Conservation (phyloP, 75 land plant genomes). For the Ceratopteris richardii region DNA sequence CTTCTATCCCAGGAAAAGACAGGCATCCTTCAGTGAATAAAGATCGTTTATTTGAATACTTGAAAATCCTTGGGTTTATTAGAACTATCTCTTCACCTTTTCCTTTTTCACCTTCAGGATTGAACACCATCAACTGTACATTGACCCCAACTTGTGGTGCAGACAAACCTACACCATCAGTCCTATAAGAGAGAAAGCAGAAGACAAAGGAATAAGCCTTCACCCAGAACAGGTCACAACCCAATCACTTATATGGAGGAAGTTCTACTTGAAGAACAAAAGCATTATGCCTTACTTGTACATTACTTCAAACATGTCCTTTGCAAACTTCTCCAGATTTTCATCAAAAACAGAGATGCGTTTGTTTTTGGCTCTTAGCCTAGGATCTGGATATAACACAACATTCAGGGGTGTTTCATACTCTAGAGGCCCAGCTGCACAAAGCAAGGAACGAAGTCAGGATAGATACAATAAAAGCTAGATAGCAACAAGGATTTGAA, state of each 20-base stretch:
- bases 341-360: constrained; percentile 68
- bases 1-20: constrained; percentile 77
- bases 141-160: constrained; percentile 98
- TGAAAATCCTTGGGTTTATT: constrained; percentile 68
- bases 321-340: constrained; percentile 60
- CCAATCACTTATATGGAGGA: neutral
- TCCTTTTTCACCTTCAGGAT: constrained; percentile 81
- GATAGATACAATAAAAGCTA: too few species aligned
- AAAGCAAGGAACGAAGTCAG: too few species aligned
- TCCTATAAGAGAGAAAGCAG: constrained; percentile 42
- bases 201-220: neutral
- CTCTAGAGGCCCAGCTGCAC: constrained; percentile 55
- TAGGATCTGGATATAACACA: constrained; percentile 86
- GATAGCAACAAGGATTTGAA: too few species aligned
- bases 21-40: constrained; percentile 83
- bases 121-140: constrained; percentile 96
- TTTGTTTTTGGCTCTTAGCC: constrained; percentile 77
- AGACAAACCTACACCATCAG: constrained; percentile 94
- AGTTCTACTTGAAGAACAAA: neutral
- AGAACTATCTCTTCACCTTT: constrained; percentile 85
- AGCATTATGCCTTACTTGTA: constrained; percentile 87
- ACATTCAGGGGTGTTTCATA: constrained; percentile 63
- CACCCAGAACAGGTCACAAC: neutral
- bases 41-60: constrained; percentile 45
- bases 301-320: constrained; percentile 95